Conservation (phyloP, 2,329 filamentous ascomycete genomes). For the Pseudocercospora fijiensis region DNA sequence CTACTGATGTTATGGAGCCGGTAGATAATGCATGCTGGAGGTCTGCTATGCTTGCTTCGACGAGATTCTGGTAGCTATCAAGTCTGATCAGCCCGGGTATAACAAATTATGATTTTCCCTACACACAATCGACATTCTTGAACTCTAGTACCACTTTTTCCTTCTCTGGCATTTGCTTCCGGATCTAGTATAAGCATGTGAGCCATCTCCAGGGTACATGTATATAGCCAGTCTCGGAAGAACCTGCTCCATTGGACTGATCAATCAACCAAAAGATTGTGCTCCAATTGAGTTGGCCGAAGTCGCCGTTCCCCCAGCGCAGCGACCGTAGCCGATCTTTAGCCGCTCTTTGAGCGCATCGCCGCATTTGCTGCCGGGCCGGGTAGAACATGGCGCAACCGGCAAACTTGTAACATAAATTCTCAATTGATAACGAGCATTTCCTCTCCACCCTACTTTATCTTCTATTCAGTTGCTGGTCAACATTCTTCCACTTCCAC, state of each 20-base stretch:
- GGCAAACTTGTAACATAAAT: background rate
- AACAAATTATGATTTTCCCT: background rate
- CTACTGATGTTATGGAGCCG: slow-evolving; percentile 46
- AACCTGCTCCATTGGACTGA: background rate
- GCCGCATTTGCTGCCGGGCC: background rate
- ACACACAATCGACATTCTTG: slow-evolving; percentile 21
- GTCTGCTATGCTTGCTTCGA: slow-evolving; percentile 52
- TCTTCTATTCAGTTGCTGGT: background rate
- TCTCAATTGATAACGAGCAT: background rate
- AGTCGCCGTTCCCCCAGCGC: background rate
- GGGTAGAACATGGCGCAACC: background rate
- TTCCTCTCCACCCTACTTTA: background rate
- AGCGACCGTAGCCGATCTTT: background rate
- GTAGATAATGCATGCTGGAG: slow-evolving; percentile 46
- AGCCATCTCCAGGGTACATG: background rate
- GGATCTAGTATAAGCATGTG: background rate
- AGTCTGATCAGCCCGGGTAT: background rate
- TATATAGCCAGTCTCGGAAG: slow-evolving; percentile 7
- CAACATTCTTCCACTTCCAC: background rate
- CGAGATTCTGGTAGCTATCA: slow-evolving; percentile 38
- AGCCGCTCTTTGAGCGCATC: background rate
- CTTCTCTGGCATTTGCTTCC: background rate
- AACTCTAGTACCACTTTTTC: background rate
- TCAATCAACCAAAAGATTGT: background rate
- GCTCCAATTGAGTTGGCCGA: slow-evolving; percentile 12